Evolutionary conservation across 2,329 filamentous ascomycete species (phyloP).

Genomic region (Colletotrichum sp.): DNA sequence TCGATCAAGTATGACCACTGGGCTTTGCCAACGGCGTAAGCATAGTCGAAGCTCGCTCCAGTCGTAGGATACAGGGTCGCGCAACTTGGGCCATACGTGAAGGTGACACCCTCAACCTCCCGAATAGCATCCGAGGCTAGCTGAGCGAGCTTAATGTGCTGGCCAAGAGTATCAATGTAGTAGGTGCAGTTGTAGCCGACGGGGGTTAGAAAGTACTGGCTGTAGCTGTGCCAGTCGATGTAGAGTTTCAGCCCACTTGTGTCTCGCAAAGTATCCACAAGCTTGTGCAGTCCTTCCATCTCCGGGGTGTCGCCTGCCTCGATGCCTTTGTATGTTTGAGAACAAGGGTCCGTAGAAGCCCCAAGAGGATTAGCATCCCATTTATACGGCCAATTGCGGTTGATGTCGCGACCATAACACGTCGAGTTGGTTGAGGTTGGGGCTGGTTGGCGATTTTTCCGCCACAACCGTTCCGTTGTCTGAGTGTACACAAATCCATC

Average conservation of each 20-base stretch:
- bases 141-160: conserved; percentile 36
- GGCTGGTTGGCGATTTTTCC: conserved; percentile 54
- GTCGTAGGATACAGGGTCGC: conserved; percentile 40
- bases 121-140: conserved; percentile 1
- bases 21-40: conserved; percentile 27
- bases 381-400: conserved; percentile 57
- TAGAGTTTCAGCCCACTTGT: conserved; percentile 45
- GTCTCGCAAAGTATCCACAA: conserved; percentile 34
- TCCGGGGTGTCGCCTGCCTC: conserved; percentile 48
- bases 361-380: conserved; percentile 50
- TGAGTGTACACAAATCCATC: conserved; percentile 52
- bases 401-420: conserved; percentile 57
- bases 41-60: conserved; percentile 32
- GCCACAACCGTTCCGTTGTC: conserved; percentile 50
- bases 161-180: conserved; percentile 40
- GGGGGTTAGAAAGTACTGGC: conserved; percentile 45
- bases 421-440: conserved; percentile 26
- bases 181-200: conserved; percentile 49
- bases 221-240: conserved; percentile 54
- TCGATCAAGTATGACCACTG: conserved; percentile 45
- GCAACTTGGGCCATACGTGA: conserved; percentile 40
- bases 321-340: conserved; percentile 47
- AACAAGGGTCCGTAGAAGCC: conserved; percentile 53
- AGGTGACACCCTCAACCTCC: conserved; percentile 29
- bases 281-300: conserved; percentile 45